phyloP scores from a whole-genome alignment of 768 basidiomycete species.

The Psilocybe tampanensis region DNA sequence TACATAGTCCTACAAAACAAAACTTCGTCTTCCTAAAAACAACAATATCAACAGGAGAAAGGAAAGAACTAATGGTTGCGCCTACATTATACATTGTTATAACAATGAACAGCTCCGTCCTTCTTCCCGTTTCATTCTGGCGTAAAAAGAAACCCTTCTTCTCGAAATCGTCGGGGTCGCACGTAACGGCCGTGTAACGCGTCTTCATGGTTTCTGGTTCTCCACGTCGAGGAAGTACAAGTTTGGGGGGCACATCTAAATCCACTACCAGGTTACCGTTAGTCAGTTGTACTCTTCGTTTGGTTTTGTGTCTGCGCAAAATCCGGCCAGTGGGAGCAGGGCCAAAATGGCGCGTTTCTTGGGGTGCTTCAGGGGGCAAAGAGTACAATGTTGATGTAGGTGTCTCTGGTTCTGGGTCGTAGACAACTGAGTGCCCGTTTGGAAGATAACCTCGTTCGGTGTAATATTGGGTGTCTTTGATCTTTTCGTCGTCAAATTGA shows the following conservation, averaged over 20 bases:
- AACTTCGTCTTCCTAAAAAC: constrained; percentile 77
- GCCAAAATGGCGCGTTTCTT: constrained; percentile 82
- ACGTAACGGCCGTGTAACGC: constrained; percentile 88
- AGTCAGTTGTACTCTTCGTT: constrained; percentile 81
- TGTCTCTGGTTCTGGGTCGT: constrained; percentile 45
- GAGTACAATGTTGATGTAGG: constrained; percentile 39
- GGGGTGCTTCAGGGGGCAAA: constrained; percentile 51
- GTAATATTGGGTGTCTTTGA: constrained; percentile 25
- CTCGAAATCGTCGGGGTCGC: constrained; percentile 92
- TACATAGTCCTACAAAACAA: constrained; percentile 92
- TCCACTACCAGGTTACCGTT: constrained; percentile 90
- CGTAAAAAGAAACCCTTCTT: constrained; percentile 81
- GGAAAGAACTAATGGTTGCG: background rate
- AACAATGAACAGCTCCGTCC: constrained; percentile 91
- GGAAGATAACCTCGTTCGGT: constrained; percentile 26
- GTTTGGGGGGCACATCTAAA: constrained; percentile 79
- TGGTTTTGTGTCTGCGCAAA: constrained; percentile 70
- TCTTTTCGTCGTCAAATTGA: constrained; percentile 43
- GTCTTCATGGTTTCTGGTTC: constrained; percentile 74
- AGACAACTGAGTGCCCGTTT: constrained; percentile 35
- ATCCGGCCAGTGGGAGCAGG: constrained; percentile 84
- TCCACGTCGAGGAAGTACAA: constrained; percentile 73
- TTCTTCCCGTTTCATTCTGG: constrained; percentile 76
- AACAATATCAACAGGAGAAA: background rate
- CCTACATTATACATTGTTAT: constrained; percentile 95